phyloP scores from a whole-genome alignment of 2,329 filamentous ascomycete species.

The Rosellinia necatrix region DNA sequence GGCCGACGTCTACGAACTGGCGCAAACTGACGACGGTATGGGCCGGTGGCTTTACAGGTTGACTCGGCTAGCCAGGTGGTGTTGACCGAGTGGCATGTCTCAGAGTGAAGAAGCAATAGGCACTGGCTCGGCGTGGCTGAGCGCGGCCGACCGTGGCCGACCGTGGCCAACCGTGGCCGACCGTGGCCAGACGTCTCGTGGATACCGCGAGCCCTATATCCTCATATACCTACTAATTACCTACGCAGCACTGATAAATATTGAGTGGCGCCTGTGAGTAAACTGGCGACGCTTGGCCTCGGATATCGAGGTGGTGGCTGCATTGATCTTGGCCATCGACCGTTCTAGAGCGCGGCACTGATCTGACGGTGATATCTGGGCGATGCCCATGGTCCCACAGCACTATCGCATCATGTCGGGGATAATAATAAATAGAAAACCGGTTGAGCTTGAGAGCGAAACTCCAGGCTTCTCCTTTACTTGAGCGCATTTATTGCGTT shows the following conservation, averaged over 20 bases:
- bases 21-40: neutral
- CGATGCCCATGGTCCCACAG: too few species aligned
- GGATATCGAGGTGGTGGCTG: slow-evolving; percentile 4
- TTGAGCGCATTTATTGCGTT: too few species aligned
- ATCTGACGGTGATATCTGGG: neutral
- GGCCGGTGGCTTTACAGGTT: neutral
- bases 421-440: too few species aligned
- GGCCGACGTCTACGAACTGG: too few species aligned
- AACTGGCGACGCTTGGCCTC: neutral
- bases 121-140: too few species aligned
- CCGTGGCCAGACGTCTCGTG: slow-evolving; percentile 5
- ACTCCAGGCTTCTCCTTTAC: too few species aligned
- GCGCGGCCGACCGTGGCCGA: neutral
- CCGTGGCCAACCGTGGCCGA: neutral
- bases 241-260: too few species aligned
- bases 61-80: too few species aligned
- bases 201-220: neutral
- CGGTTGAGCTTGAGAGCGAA: neutral
- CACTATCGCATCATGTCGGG: too few species aligned
- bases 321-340: slow-evolving; percentile 17
- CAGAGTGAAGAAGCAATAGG: neutral
- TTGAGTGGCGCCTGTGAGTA: too few species aligned
- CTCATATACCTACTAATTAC: neutral
- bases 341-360: slow-evolving; percentile 20
- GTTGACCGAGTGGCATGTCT: neutral